These are phyloP conservation scores for Eutrema yunnanense DNA, from an alignment of 345 rosid species.

Conservation along the genomic window DNA sequence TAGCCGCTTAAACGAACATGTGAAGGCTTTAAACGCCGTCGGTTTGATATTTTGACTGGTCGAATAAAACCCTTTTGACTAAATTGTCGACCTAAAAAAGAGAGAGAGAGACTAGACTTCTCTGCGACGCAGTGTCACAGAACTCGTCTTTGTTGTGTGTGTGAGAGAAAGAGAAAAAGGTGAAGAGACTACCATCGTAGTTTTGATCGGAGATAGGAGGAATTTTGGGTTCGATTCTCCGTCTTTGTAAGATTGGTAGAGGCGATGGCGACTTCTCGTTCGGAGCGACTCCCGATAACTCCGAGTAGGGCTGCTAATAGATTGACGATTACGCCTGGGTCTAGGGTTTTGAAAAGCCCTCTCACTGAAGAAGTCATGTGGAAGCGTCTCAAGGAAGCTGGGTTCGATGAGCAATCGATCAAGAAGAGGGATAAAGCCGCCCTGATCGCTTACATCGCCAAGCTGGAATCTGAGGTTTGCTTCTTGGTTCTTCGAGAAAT, in stretches of 20 bases:
- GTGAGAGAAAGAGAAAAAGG: not conserved
- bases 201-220: slow-evolving; percentile 19
- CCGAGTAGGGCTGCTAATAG: slow-evolving; percentile 33
- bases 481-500: not conserved
- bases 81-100: slow-evolving; percentile 3
- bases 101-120: slow-evolving; percentile 18
- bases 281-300: slow-evolving; percentile 38
- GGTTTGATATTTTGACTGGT: slow-evolving; percentile 7
- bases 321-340: slow-evolving; percentile 41
- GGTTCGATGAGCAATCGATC: slow-evolving; percentile 81
- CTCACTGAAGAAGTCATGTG: slow-evolving; percentile 56
- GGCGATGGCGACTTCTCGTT: slow-evolving; percentile 59
- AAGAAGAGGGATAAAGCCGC: slow-evolving; percentile 85
- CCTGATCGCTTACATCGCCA: slow-evolving; percentile 76
- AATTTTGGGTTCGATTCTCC: slow-evolving; percentile 3
- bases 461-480: slow-evolving; percentile 82
- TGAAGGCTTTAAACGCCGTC: not conserved
- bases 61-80: slow-evolving; percentile 11
- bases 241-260: slow-evolving; percentile 6
- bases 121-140: slow-evolving; percentile 18
- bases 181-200: not conserved
- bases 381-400: slow-evolving; percentile 84
- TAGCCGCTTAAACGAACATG: slow-evolving; percentile 18
- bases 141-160: slow-evolving; percentile 12
- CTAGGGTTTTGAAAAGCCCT: slow-evolving; percentile 66